Evolutionary conservation across 2,329 filamentous ascomycete genomes (phyloP).

Genomic region (Fusarium pseudograminearum): DNA sequence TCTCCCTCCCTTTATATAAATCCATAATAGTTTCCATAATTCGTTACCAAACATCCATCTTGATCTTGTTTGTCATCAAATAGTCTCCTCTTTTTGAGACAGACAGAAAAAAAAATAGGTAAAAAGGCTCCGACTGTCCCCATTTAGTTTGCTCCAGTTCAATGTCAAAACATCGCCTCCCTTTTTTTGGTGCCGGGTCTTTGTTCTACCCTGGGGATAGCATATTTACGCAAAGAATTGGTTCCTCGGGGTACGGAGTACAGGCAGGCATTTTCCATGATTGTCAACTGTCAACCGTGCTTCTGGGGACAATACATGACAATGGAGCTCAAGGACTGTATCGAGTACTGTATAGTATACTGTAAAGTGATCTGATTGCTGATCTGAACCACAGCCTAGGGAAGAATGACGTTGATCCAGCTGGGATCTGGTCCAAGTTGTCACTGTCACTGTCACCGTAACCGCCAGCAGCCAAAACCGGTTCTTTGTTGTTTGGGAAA

Average conservation of each 20-base stretch:
- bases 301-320: constrained; percentile 12
- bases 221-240: constrained; percentile 24
- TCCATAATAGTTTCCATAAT: constrained; percentile 8
- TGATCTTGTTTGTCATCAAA: constrained; percentile 21
- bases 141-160: constrained; percentile 35
- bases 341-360: neutral
- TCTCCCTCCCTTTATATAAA: constrained; percentile 34
- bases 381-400: neutral
- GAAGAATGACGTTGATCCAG: constrained; percentile 42
- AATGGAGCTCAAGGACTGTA: neutral
- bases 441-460: constrained; percentile 6
- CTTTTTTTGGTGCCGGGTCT: constrained; percentile 38
- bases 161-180: constrained; percentile 39
- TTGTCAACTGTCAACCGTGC: constrained; percentile 24
- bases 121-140: constrained; percentile 23
- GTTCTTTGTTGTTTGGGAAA: constrained; percentile 39
- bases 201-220: constrained; percentile 41
- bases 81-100: constrained; percentile 8
- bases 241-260: neutral
- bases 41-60: constrained; percentile 18
- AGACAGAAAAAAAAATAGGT: neutral
- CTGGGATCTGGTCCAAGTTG: constrained; percentile 25
- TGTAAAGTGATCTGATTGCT: neutral
- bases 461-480: constrained; percentile 27
- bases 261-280: constrained; percentile 42